Evolutionary conservation across 2,329 filamentous ascomycete genomes (phyloP).

Genomic region (Passalora sequoiae): DNA sequence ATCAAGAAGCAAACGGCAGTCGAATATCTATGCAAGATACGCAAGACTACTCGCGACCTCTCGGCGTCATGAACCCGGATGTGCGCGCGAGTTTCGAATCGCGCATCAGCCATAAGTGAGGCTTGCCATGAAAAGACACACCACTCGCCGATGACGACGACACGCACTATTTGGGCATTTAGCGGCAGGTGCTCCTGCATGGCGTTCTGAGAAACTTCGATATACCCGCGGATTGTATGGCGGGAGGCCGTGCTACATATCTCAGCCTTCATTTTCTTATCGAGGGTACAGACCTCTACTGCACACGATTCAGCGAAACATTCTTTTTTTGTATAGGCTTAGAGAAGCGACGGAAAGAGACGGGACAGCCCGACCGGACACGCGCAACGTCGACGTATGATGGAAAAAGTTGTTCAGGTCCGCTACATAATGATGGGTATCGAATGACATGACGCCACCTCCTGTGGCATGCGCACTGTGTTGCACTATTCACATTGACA

Average conservation of each 20-base stretch:
- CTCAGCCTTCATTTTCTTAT: constrained; percentile 5
- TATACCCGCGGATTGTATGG: constrained; percentile 3
- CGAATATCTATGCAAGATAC: constrained; percentile 44
- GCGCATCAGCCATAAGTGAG: constrained; percentile 15
- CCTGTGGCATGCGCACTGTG: not conserved
- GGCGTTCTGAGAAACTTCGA: constrained; percentile 4
- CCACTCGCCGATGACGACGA: constrained; percentile 17
- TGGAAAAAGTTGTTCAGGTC: constrained; percentile 6
- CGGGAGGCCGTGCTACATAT: constrained; percentile 5
- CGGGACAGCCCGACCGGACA: constrained; percentile 8
- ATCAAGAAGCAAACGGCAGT: constrained; percentile 42
- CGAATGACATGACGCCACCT: constrained; percentile 13
- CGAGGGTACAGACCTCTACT: constrained; percentile 8
- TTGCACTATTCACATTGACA: not conserved
- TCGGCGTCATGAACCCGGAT: constrained; percentile 39
- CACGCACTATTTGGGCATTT: constrained; percentile 15
- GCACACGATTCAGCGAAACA: constrained; percentile 14
- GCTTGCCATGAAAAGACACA: not conserved
- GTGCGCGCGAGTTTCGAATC: constrained; percentile 30
- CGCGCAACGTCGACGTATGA: not conserved
- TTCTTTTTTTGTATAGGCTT: constrained; percentile 9
- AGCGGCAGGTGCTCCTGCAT: constrained; percentile 9
- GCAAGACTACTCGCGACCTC: constrained; percentile 45
- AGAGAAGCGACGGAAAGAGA: constrained; percentile 3
- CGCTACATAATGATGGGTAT: constrained; percentile 23